Evolutionary conservation across 148 eudicot genomes (phyloP), one percentile per base, ranked within the genome.

Genomic region (Oxyria digyna): DNA sequence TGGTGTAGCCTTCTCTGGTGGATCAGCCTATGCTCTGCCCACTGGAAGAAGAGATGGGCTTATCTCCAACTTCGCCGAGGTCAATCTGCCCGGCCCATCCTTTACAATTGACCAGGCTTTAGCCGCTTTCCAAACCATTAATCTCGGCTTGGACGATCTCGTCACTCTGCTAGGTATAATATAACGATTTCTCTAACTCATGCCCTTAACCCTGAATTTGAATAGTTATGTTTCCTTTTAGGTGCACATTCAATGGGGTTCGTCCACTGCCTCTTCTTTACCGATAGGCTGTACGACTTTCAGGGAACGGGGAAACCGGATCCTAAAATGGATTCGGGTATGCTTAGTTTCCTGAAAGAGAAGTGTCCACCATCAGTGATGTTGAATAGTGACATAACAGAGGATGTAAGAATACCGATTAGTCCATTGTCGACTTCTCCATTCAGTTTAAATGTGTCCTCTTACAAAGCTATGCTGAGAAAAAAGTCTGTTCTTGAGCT

Each of bases 201-300:
- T n/a, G n/a, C n/a, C n/a, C n/a, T n/a, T n/a, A n/a, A n/a, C n/a
- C n/a, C n/a, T n/a, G n/a, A n/a, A n/a, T n/a, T n/a, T n/a, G n/a
- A n/a, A n/a, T n/a, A n/a, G n/a, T n/a, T 35, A 35, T 35, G 6
- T 35, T 35, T 35, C 6, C 3, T 35, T 20, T 33, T 5, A 76
- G 76, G 79, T 62, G 79, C 50, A 24, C 79, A 77, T 69, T 38
- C 76, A 17, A 73, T 73, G 50, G 79, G 79, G 0, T 41, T 69
- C 4, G 40, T 46, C 21, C 79, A 77, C 43, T 77, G 79, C 18
- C 43, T 62, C 8, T 72, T 72, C 20, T 72, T 73, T 50, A 24
- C 6, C 17, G 68, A 69, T 20, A 70, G 79, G 13, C 73, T 77
- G 11, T 77, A 72, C 35, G 73, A 77, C 38, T 77, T 77, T 67